Base-by-base conservation (phyloP, 805 yeast genomes). In the Metschnikowia matae region DNA sequence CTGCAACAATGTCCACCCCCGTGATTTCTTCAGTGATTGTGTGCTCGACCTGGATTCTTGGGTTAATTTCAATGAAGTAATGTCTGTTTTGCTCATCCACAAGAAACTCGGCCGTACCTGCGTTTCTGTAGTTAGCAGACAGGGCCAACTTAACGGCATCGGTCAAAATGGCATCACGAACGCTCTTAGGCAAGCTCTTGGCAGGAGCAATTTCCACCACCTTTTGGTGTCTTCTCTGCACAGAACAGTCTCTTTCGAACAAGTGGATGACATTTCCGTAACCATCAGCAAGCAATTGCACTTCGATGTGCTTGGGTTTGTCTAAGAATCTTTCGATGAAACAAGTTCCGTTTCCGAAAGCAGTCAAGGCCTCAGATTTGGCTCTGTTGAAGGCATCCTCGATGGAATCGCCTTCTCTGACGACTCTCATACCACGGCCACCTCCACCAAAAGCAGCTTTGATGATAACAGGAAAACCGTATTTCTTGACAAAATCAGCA, bases 381-480 rank as follows among this genome's bases (percentile, higher is more conserved):
- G 98, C 98, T 73, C 99, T 85, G 63, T 78, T 73, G 75, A 94
- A 92, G 35, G 98, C 97, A 67, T 92, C 97, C 42, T 67, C 85
- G 52, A 92, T 82, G 68, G 85, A 89, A 61, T 94, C 99, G 62
- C 97, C 97, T 71, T 92, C 97, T 64, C 95, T 80, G 41, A 92
- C 99, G 46, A 92, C 99, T 75, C 99, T 85, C 98, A 92, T 94
- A 81, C 99, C 99, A 74, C 98, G 84, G 66, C 99, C 99, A 79
- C 99, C 99, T 74, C 99, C 99, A 69, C 99, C 99, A 65, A 87
- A 94, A 36, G 99, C 99, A 43, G 99, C 99, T 74, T 92, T 92
- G 73, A 92, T 90, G 71, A 92, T 92, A 44, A 94, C 98, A 7
- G 99, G 99, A 73, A 69, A 91, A 32, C 99, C 99, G 69, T 92